Percentiles rank a stretch among this genome's conserved stretches.
Evolutionary conservation across 129 eudicot species (phyloP).

Genomic region (Chrysanthemum lavandulifolium): DNA sequence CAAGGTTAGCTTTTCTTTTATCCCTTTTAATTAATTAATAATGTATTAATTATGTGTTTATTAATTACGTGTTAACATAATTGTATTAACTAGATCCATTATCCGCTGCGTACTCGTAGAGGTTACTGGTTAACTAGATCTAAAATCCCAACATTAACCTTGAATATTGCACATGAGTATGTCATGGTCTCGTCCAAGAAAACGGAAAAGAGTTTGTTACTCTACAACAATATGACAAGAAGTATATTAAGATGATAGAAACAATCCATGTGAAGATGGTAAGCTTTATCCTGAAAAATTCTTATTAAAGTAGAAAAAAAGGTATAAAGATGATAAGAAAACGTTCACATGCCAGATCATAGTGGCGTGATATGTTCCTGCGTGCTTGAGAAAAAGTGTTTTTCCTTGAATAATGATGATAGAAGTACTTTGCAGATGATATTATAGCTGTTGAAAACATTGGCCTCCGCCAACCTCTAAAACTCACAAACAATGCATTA

Average conservation of each 20-base stretch:
- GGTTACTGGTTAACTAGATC: too few species aligned
- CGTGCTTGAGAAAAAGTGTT: slow-evolving; percentile 95
- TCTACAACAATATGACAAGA: slow-evolving; percentile 33
- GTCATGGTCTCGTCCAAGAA: slow-evolving; percentile 95
- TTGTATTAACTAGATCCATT: too few species aligned
- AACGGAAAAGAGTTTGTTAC: slow-evolving; percentile 76
- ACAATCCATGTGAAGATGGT: too few species aligned
- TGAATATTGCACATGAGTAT: slow-evolving; percentile 84
- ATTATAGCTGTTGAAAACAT: slow-evolving; percentile 78
- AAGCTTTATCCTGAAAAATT: too few species aligned
- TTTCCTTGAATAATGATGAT: slow-evolving; percentile 61
- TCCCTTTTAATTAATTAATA: too few species aligned
- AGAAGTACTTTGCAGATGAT: slow-evolving; percentile 84
- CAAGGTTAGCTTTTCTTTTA: too few species aligned
- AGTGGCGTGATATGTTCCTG: slow-evolving; percentile 91
- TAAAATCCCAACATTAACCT: slow-evolving; percentile 39
- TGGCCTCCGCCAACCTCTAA: slow-evolving; percentile 97
- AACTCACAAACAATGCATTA: slow-evolving; percentile 3
- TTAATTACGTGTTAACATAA: too few species aligned
- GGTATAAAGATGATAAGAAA: too few species aligned
- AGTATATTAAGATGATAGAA: too few species aligned
- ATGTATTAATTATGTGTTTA: too few species aligned
- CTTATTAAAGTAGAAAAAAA: too few species aligned
- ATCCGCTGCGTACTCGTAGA: too few species aligned
- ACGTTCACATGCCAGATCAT: slow-evolving; percentile 59